Conservation (phyloP, 345 rosid species). For the Zanthoxylum bungeanum region DNA sequence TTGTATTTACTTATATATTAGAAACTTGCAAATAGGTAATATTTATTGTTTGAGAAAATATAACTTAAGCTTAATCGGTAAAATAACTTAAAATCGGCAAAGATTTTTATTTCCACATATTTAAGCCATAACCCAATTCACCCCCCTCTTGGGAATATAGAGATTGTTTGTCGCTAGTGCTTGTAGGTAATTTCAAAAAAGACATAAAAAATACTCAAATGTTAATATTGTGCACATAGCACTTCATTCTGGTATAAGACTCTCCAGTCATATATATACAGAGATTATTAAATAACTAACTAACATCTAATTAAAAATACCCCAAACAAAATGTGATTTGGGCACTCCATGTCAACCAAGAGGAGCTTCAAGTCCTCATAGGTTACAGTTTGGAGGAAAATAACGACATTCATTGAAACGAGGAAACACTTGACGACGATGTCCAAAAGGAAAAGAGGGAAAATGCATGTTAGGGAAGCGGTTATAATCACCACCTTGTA, state of each 20-base stretch:
- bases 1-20: no score
- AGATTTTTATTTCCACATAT: no score
- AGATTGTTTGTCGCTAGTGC: no score
- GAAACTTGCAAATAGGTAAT: no score
- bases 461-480: slow-evolving; percentile 20
- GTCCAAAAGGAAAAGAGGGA: slow-evolving; percentile 22
- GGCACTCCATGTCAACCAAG: not conserved
- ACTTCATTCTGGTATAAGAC: not conserved
- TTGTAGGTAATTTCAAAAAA: no score
- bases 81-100: no score
- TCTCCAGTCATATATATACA: not conserved
- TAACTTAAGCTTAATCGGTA: no score
- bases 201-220: not conserved
- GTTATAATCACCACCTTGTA: slow-evolving; percentile 40
- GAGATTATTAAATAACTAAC: not conserved
- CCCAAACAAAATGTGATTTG: not conserved
- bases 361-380: slow-evolving; percentile 22
- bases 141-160: no score
- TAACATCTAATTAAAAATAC: not conserved
- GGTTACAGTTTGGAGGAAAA: slow-evolving; percentile 32
- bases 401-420: slow-evolving; percentile 8
- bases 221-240: not conserved
- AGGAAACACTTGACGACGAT: slow-evolving; percentile 10
- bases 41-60: no score
- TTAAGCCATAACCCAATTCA: no score